Conservation (phyloP, 106 monocot species). For the Triglochin maritima region DNA sequence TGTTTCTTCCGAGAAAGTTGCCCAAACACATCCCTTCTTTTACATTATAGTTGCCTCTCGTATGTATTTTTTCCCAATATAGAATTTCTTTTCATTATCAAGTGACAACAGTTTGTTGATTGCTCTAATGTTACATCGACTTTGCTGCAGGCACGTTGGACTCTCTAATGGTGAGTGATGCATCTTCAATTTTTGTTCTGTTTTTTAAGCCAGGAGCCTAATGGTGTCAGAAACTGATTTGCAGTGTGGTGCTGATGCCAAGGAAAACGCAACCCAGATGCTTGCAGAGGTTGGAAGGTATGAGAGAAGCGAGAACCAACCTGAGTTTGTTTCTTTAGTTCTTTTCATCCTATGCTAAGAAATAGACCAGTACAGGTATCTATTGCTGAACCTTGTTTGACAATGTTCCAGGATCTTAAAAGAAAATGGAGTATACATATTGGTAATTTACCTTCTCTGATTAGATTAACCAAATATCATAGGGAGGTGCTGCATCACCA, state of each 20-base stretch:
- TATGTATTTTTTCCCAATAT: too few species aligned
- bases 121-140: too few species aligned
- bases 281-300: conserved; percentile 86
- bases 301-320: not conserved
- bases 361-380: not conserved
- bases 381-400: conserved; percentile 3
- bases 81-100: not conserved
- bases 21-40: too few species aligned
- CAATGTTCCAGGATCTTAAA: conserved; percentile 57
- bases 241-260: conserved; percentile 77
- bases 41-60: too few species aligned
- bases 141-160: conserved; percentile 75
- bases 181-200: conserved; percentile 3
- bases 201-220: conserved; percentile 9
- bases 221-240: conserved; percentile 15
- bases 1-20: not conserved
- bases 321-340: not conserved
- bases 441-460: conserved; percentile 39
- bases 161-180: conserved; percentile 84
- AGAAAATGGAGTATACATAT: conserved; percentile 79
- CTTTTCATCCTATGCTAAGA: not conserved
- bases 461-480: not conserved
- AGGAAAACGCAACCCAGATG: conserved; percentile 71
- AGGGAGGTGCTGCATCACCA: not conserved
- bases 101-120: too few species aligned